Percentiles rank a stretch among this genome's conserved stretches.
phyloP scores from a whole-genome alignment of 2,329 filamentous ascomycete species.

The Penicillium sp. region DNA sequence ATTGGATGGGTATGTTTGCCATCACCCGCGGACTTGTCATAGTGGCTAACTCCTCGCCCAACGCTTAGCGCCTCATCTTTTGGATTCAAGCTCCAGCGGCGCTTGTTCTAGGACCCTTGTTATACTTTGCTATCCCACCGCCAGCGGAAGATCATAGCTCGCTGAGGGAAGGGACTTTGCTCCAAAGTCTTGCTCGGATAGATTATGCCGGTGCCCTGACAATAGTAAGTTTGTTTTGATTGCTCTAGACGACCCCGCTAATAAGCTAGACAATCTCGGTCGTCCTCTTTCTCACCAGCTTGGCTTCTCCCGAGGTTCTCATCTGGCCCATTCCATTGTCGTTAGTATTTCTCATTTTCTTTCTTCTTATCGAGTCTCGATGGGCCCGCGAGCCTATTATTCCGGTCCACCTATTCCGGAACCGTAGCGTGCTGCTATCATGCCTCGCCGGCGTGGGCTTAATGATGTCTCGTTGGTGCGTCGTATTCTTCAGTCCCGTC shows the following conservation, averaged over 20 bases:
- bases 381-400: slow-evolving; percentile 71
- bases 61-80: slow-evolving; percentile 66
- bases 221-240: slow-evolving; percentile 50
- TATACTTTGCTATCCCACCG: slow-evolving; percentile 66
- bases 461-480: slow-evolving; percentile 78
- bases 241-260: not conserved
- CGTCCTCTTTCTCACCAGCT: slow-evolving; percentile 69
- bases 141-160: slow-evolving; percentile 34
- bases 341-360: slow-evolving; percentile 56
- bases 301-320: slow-evolving; percentile 65
- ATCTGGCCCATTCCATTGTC: slow-evolving; percentile 62
- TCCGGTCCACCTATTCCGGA: slow-evolving; percentile 68
- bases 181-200: slow-evolving; percentile 61
- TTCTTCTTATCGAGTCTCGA: slow-evolving; percentile 63
- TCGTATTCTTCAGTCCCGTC: slow-evolving; percentile 78
- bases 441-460: slow-evolving; percentile 73
- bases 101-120: slow-evolving; percentile 59
- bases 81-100: slow-evolving; percentile 68
- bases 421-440: slow-evolving; percentile 68
- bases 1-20: slow-evolving; percentile 66
- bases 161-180: slow-evolving; percentile 42
- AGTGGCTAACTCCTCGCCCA: not conserved
- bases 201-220: slow-evolving; percentile 73
- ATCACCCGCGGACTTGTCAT: not conserved
- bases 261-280: slow-evolving; percentile 56